Conservation (phyloP, 2,329 filamentous ascomycete species). For the Epichloe aotearoae region DNA sequence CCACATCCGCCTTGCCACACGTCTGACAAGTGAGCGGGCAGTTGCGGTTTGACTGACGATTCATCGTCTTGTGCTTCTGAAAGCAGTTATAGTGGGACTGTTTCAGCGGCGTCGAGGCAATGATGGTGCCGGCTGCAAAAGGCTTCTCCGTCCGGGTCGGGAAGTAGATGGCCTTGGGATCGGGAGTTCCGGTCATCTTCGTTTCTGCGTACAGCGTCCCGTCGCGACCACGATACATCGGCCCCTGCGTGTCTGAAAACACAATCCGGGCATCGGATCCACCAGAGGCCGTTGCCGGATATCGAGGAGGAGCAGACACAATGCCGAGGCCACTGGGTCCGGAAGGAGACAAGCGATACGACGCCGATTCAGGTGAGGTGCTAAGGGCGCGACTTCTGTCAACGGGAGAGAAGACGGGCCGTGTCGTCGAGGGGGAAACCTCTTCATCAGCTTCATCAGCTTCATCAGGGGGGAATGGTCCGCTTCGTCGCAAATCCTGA, state of each 20-base stretch:
- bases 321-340: not conserved
- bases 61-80: conserved; percentile 34
- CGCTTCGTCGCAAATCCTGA: conserved; percentile 9
- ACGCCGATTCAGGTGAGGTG: not conserved
- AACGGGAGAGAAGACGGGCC: conserved; percentile 7
- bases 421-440: not conserved
- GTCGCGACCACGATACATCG: conserved; percentile 23
- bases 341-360: not conserved
- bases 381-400: conserved; percentile 10
- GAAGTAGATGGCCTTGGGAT: conserved; percentile 25
- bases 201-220: conserved; percentile 30
- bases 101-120: conserved; percentile 29
- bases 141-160: conserved; percentile 18
- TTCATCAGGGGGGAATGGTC: not conserved
- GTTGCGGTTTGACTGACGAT: conserved; percentile 31
- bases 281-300: conserved; percentile 11
- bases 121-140: conserved; percentile 23
- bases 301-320: not conserved
- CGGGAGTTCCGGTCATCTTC: conserved; percentile 20
- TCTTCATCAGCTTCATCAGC: not conserved
- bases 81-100: conserved; percentile 34
- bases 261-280: conserved; percentile 19
- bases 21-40: conserved; percentile 41
- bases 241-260: conserved; percentile 20
- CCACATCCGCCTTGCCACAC: conserved; percentile 32